Evolutionary conservation across 805 yeast genomes (phyloP).

Genomic region (Citeromyces matritensis): DNA sequence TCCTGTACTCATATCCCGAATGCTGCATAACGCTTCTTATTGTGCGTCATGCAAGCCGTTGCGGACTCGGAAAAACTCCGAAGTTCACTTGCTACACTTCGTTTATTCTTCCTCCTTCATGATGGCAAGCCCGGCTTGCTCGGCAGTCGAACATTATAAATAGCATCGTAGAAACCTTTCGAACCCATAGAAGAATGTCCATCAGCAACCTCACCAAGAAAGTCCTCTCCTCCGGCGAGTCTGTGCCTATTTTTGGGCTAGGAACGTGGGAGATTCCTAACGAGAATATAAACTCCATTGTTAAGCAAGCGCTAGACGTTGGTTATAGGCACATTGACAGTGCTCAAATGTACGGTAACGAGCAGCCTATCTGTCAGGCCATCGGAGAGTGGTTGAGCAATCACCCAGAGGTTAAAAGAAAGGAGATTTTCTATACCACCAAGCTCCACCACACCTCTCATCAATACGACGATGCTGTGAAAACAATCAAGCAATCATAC

Average conservation of each 20-base stretch:
- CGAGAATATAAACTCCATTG: constrained; percentile 30
- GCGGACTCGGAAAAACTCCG: too few relatives aligned
- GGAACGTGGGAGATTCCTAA: constrained; percentile 59
- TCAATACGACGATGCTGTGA: constrained; percentile 25
- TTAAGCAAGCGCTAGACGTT: constrained; percentile 41
- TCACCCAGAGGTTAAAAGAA: constrained; percentile 25
- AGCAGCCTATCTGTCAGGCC: constrained; percentile 52
- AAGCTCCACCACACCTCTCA: constrained; percentile 36
- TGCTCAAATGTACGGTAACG: constrained; percentile 57
- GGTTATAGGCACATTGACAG: constrained; percentile 69
- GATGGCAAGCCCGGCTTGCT: too few relatives aligned
- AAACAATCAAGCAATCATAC: constrained; percentile 29
- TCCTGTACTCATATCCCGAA: too few relatives aligned
- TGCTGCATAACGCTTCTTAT: too few relatives aligned
- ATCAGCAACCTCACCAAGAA: too few relatives aligned
- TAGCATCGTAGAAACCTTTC: too few relatives aligned
- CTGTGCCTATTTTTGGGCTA: constrained; percentile 50
- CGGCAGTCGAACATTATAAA: too few relatives aligned
- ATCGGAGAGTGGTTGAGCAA: constrained; percentile 24
- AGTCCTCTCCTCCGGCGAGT: constrained; percentile 30
- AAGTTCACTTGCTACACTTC: too few relatives aligned
- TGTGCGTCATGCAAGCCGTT: too few relatives aligned
- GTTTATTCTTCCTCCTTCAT: too few relatives aligned
- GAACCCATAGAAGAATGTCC: too few relatives aligned
- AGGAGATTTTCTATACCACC: constrained; percentile 46